Conservation (phyloP, 2,329 filamentous ascomycete species). For the Verticillium nubilum region DNA sequence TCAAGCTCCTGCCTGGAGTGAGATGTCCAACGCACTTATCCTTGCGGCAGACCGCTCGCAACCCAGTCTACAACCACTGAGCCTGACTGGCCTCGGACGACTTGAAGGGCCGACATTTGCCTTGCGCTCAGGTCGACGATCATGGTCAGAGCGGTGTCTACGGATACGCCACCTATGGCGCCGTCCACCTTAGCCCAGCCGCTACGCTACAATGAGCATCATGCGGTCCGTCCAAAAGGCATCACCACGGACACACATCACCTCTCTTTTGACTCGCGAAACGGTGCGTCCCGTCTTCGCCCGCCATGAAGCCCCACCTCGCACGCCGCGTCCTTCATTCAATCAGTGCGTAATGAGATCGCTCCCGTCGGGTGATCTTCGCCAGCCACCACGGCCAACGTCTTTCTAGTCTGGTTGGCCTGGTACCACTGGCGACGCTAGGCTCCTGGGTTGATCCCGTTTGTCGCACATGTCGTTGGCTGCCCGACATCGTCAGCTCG, state of each 20-base stretch:
- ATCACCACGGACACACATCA: not conserved
- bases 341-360: not conserved
- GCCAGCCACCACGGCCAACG: not conserved
- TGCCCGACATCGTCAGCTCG: not conserved
- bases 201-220: not conserved
- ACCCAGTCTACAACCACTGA: no score
- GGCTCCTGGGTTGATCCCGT: not conserved
- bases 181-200: not conserved
- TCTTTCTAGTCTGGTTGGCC: not conserved
- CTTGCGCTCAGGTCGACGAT: not conserved
- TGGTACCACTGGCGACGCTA: not conserved
- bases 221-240: not conserved
- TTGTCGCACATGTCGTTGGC: not conserved
- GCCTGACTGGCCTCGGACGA: no score
- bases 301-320: not conserved
- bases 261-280: not conserved
- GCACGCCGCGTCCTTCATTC: not conserved
- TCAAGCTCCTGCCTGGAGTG: no score
- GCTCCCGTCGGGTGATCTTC: not conserved
- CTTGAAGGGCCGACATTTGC: no score
- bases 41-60: no score
- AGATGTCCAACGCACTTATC: no score
- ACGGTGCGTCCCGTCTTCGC: conserved; percentile 2
- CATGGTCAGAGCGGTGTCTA: not conserved
- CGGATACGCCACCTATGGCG: not conserved